Percentiles rank a stretch among this genome's conserved stretches.
Conservation (phyloP, 1,284 basidiomycete genomes). For the Fistulina hepatica region DNA sequence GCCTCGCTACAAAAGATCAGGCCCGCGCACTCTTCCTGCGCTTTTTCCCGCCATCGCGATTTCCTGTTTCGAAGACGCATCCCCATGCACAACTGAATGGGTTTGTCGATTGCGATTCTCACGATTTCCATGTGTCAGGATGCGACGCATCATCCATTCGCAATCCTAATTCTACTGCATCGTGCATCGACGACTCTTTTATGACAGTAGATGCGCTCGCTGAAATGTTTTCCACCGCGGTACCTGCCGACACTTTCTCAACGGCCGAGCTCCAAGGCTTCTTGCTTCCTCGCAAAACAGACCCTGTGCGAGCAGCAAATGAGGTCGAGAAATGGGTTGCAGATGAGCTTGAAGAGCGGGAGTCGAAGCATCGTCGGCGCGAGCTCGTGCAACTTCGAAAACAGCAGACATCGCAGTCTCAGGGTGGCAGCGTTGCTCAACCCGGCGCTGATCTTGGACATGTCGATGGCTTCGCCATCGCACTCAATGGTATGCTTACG, state of each 20-base stretch:
- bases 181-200: not conserved
- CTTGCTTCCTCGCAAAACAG: conserved; percentile 30
- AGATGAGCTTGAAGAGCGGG: conserved; percentile 18
- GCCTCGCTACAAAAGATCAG: conserved; percentile 13
- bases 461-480: no score
- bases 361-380: no score
- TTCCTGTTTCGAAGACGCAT: conserved; percentile 1
- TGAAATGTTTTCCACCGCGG: conserved; percentile 22
- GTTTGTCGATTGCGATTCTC: no score
- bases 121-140: no score
- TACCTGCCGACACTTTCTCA: conserved; percentile 29
- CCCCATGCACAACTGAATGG: no score
- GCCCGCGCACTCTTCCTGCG: conserved; percentile 12
- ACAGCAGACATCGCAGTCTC: no score
- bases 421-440: no score
- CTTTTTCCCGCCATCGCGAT: conserved; percentile 10
- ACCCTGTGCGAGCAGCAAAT: conserved; percentile 25
- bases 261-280: conserved; percentile 36
- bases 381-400: no score
- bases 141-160: no score
- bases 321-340: conserved; percentile 25
- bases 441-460: no score
- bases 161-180: no score
- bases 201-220: conserved; percentile 20
- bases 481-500: no score